These are phyloP conservation scores for Zygoascus flipseniorum DNA, from an alignment of 805 yeast species.

Conservation along the genomic window DNA sequence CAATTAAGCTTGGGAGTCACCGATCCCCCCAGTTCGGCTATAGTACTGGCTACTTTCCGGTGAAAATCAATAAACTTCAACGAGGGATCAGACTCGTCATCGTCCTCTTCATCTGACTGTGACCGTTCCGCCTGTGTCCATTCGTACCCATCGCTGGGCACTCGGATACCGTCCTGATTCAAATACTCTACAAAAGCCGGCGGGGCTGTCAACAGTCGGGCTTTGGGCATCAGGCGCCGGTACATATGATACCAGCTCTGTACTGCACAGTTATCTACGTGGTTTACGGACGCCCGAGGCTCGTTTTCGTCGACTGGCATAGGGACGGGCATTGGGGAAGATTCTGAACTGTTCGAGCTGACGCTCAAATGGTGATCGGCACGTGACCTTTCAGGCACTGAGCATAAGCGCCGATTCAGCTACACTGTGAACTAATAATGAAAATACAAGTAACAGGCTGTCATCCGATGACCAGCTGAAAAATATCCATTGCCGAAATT, in stretches of 20 bases:
- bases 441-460: too few species aligned
- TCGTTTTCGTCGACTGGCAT: neutral
- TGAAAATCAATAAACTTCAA: constrained; percentile 53
- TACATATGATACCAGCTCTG: constrained; percentile 54
- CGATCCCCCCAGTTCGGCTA: constrained; percentile 42
- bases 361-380: too few species aligned
- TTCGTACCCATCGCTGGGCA: constrained; percentile 47
- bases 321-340: neutral
- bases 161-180: constrained; percentile 55
- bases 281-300: constrained; percentile 19
- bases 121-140: constrained; percentile 66
- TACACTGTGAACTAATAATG: too few species aligned
- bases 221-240: constrained; percentile 39
- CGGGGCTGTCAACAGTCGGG: constrained; percentile 52
- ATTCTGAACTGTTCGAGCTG: too few species aligned
- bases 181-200: constrained; percentile 50
- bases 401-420: too few species aligned
- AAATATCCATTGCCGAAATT: neutral
- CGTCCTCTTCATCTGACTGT: constrained; percentile 26
- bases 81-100: constrained; percentile 35
- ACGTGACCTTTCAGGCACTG: too few species aligned
- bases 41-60: constrained; percentile 35
- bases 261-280: constrained; percentile 44
- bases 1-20: constrained; percentile 90
- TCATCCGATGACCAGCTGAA: too few species aligned